Evolutionary conservation across 805 yeast species (phyloP).

Genomic region (Pichia cabralensis): DNA sequence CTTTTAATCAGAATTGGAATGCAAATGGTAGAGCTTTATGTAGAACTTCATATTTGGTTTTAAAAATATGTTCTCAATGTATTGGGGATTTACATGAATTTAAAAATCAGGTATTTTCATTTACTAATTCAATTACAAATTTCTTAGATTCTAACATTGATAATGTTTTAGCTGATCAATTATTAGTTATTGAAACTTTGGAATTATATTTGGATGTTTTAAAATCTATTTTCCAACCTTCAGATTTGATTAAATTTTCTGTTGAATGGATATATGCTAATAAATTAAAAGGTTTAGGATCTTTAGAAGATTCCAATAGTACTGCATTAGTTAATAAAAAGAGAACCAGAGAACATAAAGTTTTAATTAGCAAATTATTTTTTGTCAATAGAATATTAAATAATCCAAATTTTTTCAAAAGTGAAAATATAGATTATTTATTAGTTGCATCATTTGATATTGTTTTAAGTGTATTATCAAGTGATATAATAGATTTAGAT

Average conservation of each 20-base stretch:
- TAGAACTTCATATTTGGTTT: conserved; percentile 43
- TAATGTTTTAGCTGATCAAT: conserved; percentile 48
- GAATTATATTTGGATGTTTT: conserved; percentile 44
- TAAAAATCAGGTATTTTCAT: conserved; percentile 16
- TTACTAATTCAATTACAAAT: conserved; percentile 26
- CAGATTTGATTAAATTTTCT: conserved; percentile 32
- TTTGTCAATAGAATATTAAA: conserved; percentile 47
- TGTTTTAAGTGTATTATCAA: conserved; percentile 47
- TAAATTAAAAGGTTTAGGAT: conserved; percentile 47
- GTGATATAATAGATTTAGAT: conserved; percentile 41
- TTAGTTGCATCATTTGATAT: conserved; percentile 40
- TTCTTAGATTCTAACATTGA: conserved; percentile 41
- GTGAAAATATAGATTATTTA: conserved; percentile 26
- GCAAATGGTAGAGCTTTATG: conserved; percentile 55
- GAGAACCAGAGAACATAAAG: conserved; percentile 43
- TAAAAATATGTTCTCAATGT: conserved; percentile 30
- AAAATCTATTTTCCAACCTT: conserved; percentile 29
- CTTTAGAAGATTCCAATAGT: conserved; percentile 23
- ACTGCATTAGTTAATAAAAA: conserved; percentile 25
- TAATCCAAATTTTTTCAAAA: conserved; percentile 8
- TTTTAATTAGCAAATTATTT: conserved; percentile 48
- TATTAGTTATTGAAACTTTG: conserved; percentile 48
- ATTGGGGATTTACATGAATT: conserved; percentile 8
- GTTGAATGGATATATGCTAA: conserved; percentile 41
- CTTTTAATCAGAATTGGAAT: conserved; percentile 49